Percentiles rank a stretch among this genome's conserved stretches.
phyloP scores from a whole-genome alignment of 495 filamentous ascomycete genomes.

The Penicillium malachiteum region DNA sequence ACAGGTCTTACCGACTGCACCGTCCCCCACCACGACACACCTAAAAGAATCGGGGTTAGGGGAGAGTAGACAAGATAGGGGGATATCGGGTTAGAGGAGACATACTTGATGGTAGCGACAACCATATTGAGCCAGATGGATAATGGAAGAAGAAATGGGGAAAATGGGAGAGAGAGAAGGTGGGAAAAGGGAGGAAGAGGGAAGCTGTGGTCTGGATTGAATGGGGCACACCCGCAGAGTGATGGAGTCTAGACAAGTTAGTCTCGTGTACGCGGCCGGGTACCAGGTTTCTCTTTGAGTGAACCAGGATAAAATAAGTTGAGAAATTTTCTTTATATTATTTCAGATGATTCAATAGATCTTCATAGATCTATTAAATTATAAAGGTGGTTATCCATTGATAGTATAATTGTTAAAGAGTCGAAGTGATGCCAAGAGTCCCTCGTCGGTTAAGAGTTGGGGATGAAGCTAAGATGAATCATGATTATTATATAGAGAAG shows the following conservation, averaged over 20 bases:
- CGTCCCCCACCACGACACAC: slow-evolving; percentile 98
- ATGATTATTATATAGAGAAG: too few species aligned
- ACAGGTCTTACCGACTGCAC: slow-evolving; percentile 98
- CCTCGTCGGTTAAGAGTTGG: too few species aligned
- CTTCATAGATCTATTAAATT: too few species aligned
- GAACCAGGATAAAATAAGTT: too few species aligned
- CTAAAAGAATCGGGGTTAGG: slow-evolving; percentile 48
- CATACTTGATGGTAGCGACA: slow-evolving; percentile 42
- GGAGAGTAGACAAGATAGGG: slow-evolving; percentile 5
- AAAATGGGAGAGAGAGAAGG: slow-evolving; percentile 9
- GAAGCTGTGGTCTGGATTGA: slow-evolving; percentile 33
- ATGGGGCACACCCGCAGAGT: slow-evolving; percentile 32
- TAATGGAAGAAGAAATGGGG: background rate
- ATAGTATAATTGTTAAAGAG: too few species aligned
- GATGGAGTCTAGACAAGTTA: slow-evolving; percentile 26
- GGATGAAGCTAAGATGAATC: too few species aligned
- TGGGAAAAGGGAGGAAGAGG: slow-evolving; percentile 17
- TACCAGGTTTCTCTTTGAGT: slow-evolving; percentile 1
- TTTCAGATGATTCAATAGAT: too few species aligned
- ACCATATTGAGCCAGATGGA: slow-evolving; percentile 30
- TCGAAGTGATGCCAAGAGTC: too few species aligned
- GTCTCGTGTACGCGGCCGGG: slow-evolving; percentile 3
- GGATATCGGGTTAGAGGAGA: background rate
- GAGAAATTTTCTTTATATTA: too few species aligned
- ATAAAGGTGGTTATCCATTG: too few species aligned